Base-by-base conservation (phyloP, 495 filamentous ascomycete species). In the Lophiostoma macrostomum region DNA sequence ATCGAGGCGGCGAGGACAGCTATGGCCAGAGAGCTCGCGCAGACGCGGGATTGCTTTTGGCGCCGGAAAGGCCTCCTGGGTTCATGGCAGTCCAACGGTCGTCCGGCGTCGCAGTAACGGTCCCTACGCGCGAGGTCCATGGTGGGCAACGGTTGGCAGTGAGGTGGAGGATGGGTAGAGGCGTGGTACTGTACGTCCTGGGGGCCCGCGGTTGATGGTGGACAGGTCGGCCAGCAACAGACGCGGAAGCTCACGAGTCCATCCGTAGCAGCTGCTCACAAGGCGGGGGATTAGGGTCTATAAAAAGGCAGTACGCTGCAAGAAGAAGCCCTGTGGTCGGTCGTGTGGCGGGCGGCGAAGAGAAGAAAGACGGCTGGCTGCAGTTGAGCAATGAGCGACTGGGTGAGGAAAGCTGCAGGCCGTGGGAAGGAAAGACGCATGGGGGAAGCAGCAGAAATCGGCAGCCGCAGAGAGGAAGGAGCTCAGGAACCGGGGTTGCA, bases 331-430 rank as follows among this genome's bases (percentile, higher is more conserved):
- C 18, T 31, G 22, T 11, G 5, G 28, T n/a, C 12, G 48, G 2
- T 25, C 36, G 43, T 27, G 34, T 35, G 58, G 58, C 45, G 23
- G 52, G 52, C 52, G 24, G 39, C 45, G 52, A 56, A 41, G 45
- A 40, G 52, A 50, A 51, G 19, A 24, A 20, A 29, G 27, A n/a
- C 13, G 38, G 42, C n/a, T 43, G 39, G 24, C 10, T 36, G 37
- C 49, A 54, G 25, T 37, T 49, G 42, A 60, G n/a, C n/a, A n/a
- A 60, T 29, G 56, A 60, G 43, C 44, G 56, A 60, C 56, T 60
- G 51, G 58, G 58, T 61, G 50, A 55, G 44, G 50, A 27, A 29
- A 54, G 43, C 50, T 48, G 43, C 50, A 51, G 50, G 47, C 55
- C 31, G 54, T 56, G 54, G 25, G 47, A 53, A 25, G 28, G 43